Base-by-base conservation (phyloP, 2,329 filamentous ascomycete genomes). In the Aureobasidium subglaciale region DNA sequence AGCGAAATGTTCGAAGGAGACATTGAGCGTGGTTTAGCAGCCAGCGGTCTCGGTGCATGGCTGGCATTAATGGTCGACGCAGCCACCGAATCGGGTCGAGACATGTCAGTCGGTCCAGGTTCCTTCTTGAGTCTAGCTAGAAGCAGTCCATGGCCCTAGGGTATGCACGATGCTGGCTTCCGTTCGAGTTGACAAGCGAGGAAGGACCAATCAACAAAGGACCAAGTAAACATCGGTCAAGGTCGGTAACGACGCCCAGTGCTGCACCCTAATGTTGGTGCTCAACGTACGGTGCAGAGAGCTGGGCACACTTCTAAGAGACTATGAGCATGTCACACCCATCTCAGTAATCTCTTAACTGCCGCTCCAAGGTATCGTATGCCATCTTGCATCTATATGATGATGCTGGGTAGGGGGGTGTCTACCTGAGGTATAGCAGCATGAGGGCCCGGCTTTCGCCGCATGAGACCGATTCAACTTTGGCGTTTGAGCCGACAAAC, bases 1-100 rank as follows among this genome's bases (percentile, higher is more conserved):
- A 90, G 76, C 15, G 78, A 70, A 32, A 86, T 66, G 63, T 83
- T 77, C 15, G 79, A 78, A 15, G 78, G 73, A 37, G 73, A 30
- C 5, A 56, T 25, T 24, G 58, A 18, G 32, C 29, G 32, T 52
- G 46, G 2, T 20, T 48, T 43, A 49, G 11, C 52, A 37, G 15
- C 6, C n/a, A 37, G 40, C 13, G 41, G n/a, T 55, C 41, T 46
- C 11, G 42, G 7, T 32, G 58, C 32, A 32, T 54, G 46, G 37
- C 57, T 9, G n/a, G 46, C 30, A 8, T 49, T 58, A 18, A 42
- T 11, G 18, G 58, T 48, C 20, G 45, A 34, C 38, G 15, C 52
- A 52, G 49, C 46, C 30, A 48, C 30, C 32, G 56, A 58, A 49
- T 56, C 40, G 55, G 56, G 53, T 32, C 49, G 50, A 18, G 50